Percentiles rank a stretch among this genome's conserved stretches.
Conservation (phyloP, 257 asterid genomes). For the Pogostemon cablin region DNA sequence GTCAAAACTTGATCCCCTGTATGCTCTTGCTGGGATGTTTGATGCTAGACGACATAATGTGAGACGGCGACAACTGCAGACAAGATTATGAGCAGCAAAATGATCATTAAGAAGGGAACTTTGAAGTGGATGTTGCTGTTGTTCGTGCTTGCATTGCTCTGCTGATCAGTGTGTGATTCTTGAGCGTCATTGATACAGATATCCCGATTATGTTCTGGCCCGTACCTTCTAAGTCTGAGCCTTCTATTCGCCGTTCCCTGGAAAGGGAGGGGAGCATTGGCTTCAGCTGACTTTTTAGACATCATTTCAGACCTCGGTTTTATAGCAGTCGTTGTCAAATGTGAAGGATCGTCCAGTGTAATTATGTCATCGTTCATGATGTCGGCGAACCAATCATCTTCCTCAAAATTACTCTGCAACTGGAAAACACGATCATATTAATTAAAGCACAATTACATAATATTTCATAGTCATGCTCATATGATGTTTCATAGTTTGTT, state of each 20-base stretch:
- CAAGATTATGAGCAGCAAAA: constrained; percentile 20
- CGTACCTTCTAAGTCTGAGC: constrained; percentile 44
- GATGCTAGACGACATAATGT: not conserved
- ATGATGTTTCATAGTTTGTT: not conserved
- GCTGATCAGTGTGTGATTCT: not conserved
- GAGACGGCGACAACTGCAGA: constrained; percentile 16
- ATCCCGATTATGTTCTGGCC: constrained; percentile 20
- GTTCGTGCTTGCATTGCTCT: not conserved
- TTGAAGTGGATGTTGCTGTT: not conserved
- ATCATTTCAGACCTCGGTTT: constrained; percentile 23
- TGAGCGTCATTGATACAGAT: constrained; percentile 16
- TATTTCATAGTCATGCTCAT: too few species aligned
- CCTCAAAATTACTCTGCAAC: constrained; percentile 49
- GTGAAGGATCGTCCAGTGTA: constrained; percentile 59
- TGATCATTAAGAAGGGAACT: not conserved
- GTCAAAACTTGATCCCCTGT: constrained; percentile 26
- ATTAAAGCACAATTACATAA: too few species aligned
- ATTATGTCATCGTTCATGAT: constrained; percentile 85
- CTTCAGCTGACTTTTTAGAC: constrained; percentile 34
- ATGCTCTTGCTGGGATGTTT: not conserved
- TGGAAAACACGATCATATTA: not conserved
- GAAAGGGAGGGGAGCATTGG: constrained; percentile 32
- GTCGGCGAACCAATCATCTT: constrained; percentile 83
- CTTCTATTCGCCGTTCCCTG: constrained; percentile 71
- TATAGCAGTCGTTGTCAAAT: constrained; percentile 11